phyloP scores from a whole-genome alignment of 768 basidiomycete species.

The Mycena leptocephala region DNA sequence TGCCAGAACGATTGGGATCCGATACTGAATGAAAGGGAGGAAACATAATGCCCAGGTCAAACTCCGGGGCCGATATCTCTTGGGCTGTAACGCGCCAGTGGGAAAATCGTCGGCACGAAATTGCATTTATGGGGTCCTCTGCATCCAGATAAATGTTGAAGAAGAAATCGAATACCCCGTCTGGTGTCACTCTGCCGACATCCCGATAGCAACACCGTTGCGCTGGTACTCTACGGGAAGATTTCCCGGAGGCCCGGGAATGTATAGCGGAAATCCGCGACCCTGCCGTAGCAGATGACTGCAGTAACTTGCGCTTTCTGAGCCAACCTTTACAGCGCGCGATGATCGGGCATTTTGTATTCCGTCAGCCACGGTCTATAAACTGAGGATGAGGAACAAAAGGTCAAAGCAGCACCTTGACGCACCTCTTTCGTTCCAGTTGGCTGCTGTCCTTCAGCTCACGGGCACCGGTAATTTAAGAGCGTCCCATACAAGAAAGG shows the following conservation, averaged over 20 bases:
- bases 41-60: background rate
- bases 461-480: background rate
- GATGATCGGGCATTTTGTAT: background rate
- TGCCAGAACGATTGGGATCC: background rate
- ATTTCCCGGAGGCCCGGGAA: conserved; percentile 42
- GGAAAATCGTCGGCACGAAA: background rate
- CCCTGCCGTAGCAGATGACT: conserved; percentile 14
- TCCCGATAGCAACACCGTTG: conserved; percentile 51
- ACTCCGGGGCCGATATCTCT: background rate
- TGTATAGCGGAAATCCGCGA: conserved; percentile 50
- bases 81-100: background rate
- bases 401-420: background rate
- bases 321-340: background rate
- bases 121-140: background rate
- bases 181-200: conserved; percentile 48
- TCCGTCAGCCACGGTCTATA: background rate
- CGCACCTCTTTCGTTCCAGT: background rate
- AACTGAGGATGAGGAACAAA: too few species aligned
- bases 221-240: conserved; percentile 38
- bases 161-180: conserved; percentile 50
- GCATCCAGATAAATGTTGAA: conserved; percentile 49
- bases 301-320: conserved; percentile 16
- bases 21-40: background rate
- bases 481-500: background rate
- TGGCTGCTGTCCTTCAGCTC: background rate